These are phyloP conservation scores for Xylariaceae sp. DNA, from an alignment of 2,329 filamentous ascomycete genomes.

Conservation along the genomic window DNA sequence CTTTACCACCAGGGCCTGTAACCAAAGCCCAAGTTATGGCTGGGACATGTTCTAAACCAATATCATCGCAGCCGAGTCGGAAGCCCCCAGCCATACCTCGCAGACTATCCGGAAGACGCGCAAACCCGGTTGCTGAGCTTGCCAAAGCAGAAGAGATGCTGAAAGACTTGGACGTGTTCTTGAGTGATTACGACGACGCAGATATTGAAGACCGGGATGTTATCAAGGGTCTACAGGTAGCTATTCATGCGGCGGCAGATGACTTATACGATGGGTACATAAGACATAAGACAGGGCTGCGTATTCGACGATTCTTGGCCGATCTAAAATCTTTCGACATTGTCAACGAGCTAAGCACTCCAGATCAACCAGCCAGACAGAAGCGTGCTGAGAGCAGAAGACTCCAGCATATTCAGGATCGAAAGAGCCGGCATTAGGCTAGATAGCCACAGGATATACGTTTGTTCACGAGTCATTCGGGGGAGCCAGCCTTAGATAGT, in stretches of 20 bases:
- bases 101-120: conserved; percentile 14
- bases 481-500: conserved; percentile 12
- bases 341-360: conserved; percentile 42
- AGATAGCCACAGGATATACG: neutral
- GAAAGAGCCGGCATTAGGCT: conserved; percentile 4
- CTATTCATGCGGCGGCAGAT: conserved; percentile 62
- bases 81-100: conserved; percentile 8
- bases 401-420: conserved; percentile 6
- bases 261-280: conserved; percentile 60
- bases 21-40: conserved; percentile 7
- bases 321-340: conserved; percentile 59
- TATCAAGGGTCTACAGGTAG: conserved; percentile 60
- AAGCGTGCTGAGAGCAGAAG: conserved; percentile 23
- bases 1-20: conserved; percentile 28
- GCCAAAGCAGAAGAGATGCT: conserved; percentile 31
- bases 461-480: neutral
- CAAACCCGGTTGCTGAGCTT: conserved; percentile 30
- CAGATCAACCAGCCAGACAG: conserved; percentile 28
- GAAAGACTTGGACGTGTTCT: conserved; percentile 38
- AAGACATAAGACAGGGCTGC: conserved; percentile 56
- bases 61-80: conserved; percentile 16
- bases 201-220: conserved; percentile 57
- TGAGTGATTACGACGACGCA: conserved; percentile 44
- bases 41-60: conserved; percentile 11
- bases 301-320: conserved; percentile 60